Percentiles rank a stretch among this genome's conserved stretches.
These are phyloP conservation scores for Phytophthora multivora DNA, from an alignment of 352 stramenopile genomes.

Conservation along the genomic window DNA sequence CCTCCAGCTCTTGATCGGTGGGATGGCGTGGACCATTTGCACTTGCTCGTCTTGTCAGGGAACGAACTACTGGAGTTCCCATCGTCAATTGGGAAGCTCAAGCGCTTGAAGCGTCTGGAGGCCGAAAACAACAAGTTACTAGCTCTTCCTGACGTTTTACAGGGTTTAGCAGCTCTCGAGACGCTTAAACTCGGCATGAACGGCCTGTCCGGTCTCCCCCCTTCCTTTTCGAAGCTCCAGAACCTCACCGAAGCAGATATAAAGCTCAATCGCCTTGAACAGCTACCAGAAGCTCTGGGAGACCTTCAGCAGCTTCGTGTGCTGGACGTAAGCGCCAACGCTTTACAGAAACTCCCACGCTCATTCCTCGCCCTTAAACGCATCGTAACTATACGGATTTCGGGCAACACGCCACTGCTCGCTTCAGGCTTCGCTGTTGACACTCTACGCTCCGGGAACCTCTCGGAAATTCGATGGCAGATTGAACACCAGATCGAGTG, in stretches of 20 bases:
- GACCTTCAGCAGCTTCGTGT: slow-evolving; percentile 42
- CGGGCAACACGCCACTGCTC: slow-evolving; percentile 54
- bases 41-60: slow-evolving; percentile 49
- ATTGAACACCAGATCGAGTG: slow-evolving; percentile 56
- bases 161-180: slow-evolving; percentile 51
- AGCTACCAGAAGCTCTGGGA: slow-evolving; percentile 50
- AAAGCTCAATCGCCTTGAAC: slow-evolving; percentile 71
- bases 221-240: slow-evolving; percentile 50
- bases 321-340: slow-evolving; percentile 70
- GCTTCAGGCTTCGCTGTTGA: slow-evolving; percentile 41
- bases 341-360: slow-evolving; percentile 48
- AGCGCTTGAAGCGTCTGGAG: slow-evolving; percentile 61
- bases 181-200: slow-evolving; percentile 68
- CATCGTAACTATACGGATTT: slow-evolving; percentile 52
- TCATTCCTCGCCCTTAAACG: slow-evolving; percentile 55
- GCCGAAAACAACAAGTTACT: slow-evolving; percentile 74
- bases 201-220: slow-evolving; percentile 47
- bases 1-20: slow-evolving; percentile 60
- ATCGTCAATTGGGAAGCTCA: slow-evolving; percentile 62
- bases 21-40: slow-evolving; percentile 48
- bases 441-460: slow-evolving; percentile 47
- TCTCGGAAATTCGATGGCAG: slow-evolving; percentile 58
- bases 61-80: slow-evolving; percentile 73
- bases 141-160: slow-evolving; percentile 57
- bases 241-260: slow-evolving; percentile 71